Evolutionary conservation across 2,329 filamentous ascomycete genomes (phyloP).

Genomic region (Ramularia endophylla): DNA sequence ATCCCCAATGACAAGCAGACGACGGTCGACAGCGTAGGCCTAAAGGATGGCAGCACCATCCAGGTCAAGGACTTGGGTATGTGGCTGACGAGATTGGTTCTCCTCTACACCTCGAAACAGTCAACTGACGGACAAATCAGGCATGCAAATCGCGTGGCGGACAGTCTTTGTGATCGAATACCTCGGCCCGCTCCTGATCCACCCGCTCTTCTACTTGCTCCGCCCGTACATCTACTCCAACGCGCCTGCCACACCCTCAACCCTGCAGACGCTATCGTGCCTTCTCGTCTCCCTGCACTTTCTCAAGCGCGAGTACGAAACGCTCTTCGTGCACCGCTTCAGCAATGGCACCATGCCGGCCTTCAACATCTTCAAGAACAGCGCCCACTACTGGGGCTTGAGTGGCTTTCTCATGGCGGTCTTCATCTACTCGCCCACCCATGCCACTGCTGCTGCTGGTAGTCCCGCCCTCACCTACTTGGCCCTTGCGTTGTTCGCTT

Average conservation of each 20-base stretch:
- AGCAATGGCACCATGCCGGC: constrained; percentile 90
- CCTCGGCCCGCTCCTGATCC: constrained; percentile 82
- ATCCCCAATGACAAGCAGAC: constrained; percentile 50
- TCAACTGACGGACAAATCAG: constrained; percentile 39
- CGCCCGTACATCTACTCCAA: constrained; percentile 66
- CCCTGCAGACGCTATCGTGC: constrained; percentile 66
- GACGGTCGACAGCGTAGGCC: constrained; percentile 50
- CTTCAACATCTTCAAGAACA: constrained; percentile 90
- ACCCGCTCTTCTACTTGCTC: constrained; percentile 64
- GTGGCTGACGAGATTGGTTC: too few relatives aligned
- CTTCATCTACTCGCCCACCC: constrained; percentile 75
- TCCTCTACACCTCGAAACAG: not conserved
- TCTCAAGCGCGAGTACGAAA: constrained; percentile 91
- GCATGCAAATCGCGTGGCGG: constrained; percentile 83
- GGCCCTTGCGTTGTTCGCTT: constrained; percentile 65
- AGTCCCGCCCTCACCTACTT: constrained; percentile 55
- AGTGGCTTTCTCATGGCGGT: constrained; percentile 75
- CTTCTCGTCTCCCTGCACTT: constrained; percentile 76
- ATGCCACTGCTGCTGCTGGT: constrained; percentile 54
- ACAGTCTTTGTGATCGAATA: constrained; percentile 97
- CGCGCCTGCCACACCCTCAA: constrained; percentile 47
- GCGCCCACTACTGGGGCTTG: constrained; percentile 84
- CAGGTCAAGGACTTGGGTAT: constrained; percentile 91
- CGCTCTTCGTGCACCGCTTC: constrained; percentile 91
- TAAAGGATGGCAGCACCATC: constrained; percentile 56